Evolutionary conservation across 768 basidiomycete species (phyloP), one percentile per base, ranked within the genome.

Genomic region (Lepiota subincarnata): DNA sequence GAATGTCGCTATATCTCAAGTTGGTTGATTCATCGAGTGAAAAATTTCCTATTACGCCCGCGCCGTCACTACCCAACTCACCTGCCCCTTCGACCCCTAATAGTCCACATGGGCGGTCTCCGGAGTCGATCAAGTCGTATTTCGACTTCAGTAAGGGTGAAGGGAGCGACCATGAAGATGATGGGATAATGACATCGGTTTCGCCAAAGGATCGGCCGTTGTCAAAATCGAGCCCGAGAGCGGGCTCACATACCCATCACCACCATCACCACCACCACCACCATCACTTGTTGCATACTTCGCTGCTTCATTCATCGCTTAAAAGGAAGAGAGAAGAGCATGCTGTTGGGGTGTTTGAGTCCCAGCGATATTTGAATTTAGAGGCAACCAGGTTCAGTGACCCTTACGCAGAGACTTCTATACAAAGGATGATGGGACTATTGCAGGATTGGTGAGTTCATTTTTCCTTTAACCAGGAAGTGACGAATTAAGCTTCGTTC

Each of bases 311-410:
- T 48, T 53, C 73, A 7, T 64, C 77, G 0, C 56, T 72, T 13
- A 62, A 65, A 28, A 51, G 57, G 41, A 54, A 62, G 26, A 71
- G 66, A 57, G 59, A 57, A 18, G 83, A 88, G 60, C 69, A 74
- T 24, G 78, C 78, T 0, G 88, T 89, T 0, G 88, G 86, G 1
- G 81, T 87, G 12, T 89, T 89, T 55, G 87, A 89, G 68, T 80
- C 79, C 2, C 82, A 87, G 59, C 68, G 80, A 24, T 89, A 88
- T 62, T 69, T 88, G 53, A 80, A 88, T 57, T 69, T 89, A 2
- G 87, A 89, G 62, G 76, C 79, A 22, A 77, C 68, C 26, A 66
- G 77, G 36, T 65, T 83, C 34, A 65, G 68, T 28, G 81, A 85
- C 55, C 81, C 80, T 1, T 64, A 75, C 52, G 68, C 70, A 1